Percentiles rank a stretch among this genome's conserved stretches.
Conservation (phyloP, 1,139 yeast species). For the Eremothecium gossypii region DNA sequence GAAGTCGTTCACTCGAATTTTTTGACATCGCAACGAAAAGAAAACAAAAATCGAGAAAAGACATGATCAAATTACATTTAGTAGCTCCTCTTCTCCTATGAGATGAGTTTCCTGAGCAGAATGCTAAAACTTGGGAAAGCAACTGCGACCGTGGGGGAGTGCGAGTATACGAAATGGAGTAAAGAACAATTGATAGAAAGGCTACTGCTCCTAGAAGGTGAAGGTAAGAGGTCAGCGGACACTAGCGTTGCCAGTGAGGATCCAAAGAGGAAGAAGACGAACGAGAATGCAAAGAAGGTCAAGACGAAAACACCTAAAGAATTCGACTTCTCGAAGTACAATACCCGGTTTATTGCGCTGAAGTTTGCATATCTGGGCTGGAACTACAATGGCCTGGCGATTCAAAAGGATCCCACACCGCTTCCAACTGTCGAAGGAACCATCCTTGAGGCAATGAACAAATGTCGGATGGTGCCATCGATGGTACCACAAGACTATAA, state of each 20-base stretch:
- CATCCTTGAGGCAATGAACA: slow-evolving; percentile 59
- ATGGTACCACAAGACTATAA: slow-evolving; percentile 50
- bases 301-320: slow-evolving; percentile 33
- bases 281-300: slow-evolving; percentile 5
- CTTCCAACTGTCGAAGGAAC: slow-evolving; percentile 82
- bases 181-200: slow-evolving; percentile 33
- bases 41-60: neutral
- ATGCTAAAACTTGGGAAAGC: slow-evolving; percentile 7
- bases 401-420: slow-evolving; percentile 65
- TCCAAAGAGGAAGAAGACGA: slow-evolving; percentile 8
- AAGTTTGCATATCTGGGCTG: slow-evolving; percentile 85
- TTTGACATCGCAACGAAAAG: too few species aligned
- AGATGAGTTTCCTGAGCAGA: slow-evolving; percentile 8
- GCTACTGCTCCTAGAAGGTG: slow-evolving; percentile 26
- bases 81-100: too few species aligned
- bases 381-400: slow-evolving; percentile 86
- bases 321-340: slow-evolving; percentile 61
- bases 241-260: slow-evolving; percentile 6
- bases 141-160: slow-evolving; percentile 5
- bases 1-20: too few species aligned
- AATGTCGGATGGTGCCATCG: slow-evolving; percentile 57
- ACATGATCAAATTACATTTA: too few species aligned
- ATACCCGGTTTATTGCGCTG: slow-evolving; percentile 67
- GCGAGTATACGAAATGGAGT: slow-evolving; percentile 31
- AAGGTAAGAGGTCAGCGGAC: slow-evolving; percentile 4